Conservation (phyloP, 2,329 filamentous ascomycete species). For the Ilyonectria mors-panacis region DNA sequence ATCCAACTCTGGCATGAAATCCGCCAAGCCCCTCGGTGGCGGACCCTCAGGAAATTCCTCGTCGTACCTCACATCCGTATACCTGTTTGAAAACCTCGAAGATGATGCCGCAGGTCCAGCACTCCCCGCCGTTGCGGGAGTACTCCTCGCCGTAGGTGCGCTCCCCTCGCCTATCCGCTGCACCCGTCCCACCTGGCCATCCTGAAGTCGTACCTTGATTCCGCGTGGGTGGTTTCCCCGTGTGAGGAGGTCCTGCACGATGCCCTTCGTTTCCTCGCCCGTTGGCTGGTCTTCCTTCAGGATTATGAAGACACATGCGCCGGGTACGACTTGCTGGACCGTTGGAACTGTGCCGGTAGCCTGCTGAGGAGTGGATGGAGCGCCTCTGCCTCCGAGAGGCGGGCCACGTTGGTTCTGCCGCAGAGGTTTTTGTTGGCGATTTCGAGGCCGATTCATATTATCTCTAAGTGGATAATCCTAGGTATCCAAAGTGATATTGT, state of each 20-base stretch:
- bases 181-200: constrained; percentile 81
- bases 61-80: constrained; percentile 54
- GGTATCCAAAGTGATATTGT: neutral
- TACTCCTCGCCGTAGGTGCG: constrained; percentile 6
- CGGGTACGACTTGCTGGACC: constrained; percentile 68
- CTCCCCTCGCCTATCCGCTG: constrained; percentile 68
- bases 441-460: constrained; percentile 52
- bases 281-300: constrained; percentile 84
- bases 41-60: constrained; percentile 57
- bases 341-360: constrained; percentile 61
- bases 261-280: constrained; percentile 77
- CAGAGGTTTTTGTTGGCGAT: constrained; percentile 50
- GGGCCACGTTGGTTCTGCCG: constrained; percentile 41
- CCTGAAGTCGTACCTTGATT: constrained; percentile 82
- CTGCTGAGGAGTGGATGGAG: constrained; percentile 54
- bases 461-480: neutral
- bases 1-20: constrained; percentile 61
- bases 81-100: constrained; percentile 50
- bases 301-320: constrained; percentile 78
- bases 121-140: constrained; percentile 11
- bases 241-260: constrained; percentile 78
- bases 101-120: constrained; percentile 14
- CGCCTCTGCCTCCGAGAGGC: constrained; percentile 31
- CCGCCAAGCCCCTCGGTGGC: constrained; percentile 59
- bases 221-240: constrained; percentile 82